Evolutionary conservation across 768 basidiomycete genomes (phyloP).

Genomic region (Boletus sp.): DNA sequence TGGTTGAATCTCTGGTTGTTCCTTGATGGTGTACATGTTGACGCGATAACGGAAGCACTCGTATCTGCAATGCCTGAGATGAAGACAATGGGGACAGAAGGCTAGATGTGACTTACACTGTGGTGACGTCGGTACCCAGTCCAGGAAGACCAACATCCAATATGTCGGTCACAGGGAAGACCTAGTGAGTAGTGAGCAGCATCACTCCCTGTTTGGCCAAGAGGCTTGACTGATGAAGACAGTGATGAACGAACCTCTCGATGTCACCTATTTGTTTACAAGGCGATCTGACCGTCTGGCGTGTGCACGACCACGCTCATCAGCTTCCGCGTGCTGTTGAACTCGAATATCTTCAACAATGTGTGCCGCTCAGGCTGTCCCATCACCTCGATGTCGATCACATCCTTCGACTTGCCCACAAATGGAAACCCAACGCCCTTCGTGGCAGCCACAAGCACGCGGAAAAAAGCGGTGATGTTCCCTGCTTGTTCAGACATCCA

Average conservation of each 20-base stretch:
- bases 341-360: no score
- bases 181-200: slow-evolving; percentile 47
- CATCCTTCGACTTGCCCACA: no score
- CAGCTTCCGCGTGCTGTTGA: no score
- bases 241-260: no score
- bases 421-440: no score
- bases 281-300: slow-evolving; percentile 77
- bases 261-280: no score
- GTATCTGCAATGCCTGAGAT: slow-evolving; percentile 48
- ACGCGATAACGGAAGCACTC: slow-evolving; percentile 91
- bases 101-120: slow-evolving; percentile 72
- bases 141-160: slow-evolving; percentile 91
- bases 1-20: slow-evolving; percentile 94
- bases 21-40: slow-evolving; percentile 99
- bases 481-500: slow-evolving; percentile 55
- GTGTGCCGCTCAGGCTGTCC: no score
- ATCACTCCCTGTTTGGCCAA: no score
- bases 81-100: neutral
- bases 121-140: slow-evolving; percentile 89
- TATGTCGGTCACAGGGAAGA: slow-evolving; percentile 92
- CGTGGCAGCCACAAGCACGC: slow-evolving; percentile 88
- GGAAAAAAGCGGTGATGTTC: slow-evolving; percentile 82
- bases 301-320: slow-evolving; percentile 77
- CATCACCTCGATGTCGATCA: no score
- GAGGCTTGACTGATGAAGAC: no score